These are phyloP conservation scores for Neofusicoccum ribis DNA, from an alignment of 2,329 filamentous ascomycete species.

Conservation along the genomic window DNA sequence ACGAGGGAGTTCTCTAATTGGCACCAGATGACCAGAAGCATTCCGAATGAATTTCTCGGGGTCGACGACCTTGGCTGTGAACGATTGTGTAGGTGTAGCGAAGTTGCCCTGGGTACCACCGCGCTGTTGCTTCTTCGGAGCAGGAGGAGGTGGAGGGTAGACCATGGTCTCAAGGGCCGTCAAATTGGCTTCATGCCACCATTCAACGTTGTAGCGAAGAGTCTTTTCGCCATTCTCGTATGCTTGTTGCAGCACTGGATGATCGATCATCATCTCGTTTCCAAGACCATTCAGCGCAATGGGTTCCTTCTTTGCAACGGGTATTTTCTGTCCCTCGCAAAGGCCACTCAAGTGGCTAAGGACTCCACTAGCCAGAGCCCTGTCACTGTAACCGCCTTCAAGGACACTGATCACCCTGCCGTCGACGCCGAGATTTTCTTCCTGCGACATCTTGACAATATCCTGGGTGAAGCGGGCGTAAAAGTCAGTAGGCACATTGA, in stretches of 20 bases:
- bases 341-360: constrained; percentile 88
- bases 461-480: constrained; percentile 90
- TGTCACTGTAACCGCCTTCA: constrained; percentile 94
- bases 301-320: background rate
- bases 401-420: constrained; percentile 90
- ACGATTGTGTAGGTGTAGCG: constrained; percentile 84
- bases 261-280: constrained; percentile 54
- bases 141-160: constrained; percentile 36
- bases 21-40: constrained; percentile 53
- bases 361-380: constrained; percentile 83
- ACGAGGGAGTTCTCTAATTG: constrained; percentile 31
- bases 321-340: constrained; percentile 52
- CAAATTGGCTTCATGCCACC: constrained; percentile 45
- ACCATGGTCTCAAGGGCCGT: constrained; percentile 36
- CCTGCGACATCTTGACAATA: constrained; percentile 76
- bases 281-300: constrained; percentile 47
- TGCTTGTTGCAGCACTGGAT: background rate
- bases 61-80: constrained; percentile 74
- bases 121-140: constrained; percentile 63
- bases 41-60: constrained; percentile 64
- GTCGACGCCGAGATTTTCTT: constrained; percentile 74
- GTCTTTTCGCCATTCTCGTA: constrained; percentile 29
- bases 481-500: constrained; percentile 95
- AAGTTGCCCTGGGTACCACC: constrained; percentile 67
- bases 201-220: constrained; percentile 40